These are phyloP conservation scores for Aspergillus neoniger DNA, from an alignment of 2,329 filamentous ascomycete species.

Conservation along the genomic window DNA sequence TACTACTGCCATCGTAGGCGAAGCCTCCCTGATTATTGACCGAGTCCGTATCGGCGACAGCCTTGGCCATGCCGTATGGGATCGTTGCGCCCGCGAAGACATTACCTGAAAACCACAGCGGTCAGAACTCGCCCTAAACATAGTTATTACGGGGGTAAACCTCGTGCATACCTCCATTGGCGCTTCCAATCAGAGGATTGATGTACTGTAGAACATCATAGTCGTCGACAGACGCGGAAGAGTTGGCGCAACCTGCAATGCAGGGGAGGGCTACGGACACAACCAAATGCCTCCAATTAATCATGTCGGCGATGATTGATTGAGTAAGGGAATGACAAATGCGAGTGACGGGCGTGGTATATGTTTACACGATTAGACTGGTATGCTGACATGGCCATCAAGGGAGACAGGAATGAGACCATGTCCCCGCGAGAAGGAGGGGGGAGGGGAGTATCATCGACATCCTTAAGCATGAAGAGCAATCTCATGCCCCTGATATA, in stretches of 20 bases:
- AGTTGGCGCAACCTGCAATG: conserved; percentile 14
- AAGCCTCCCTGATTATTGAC: conserved; percentile 58
- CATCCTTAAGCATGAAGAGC: neutral
- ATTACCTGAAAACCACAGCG: conserved; percentile 46
- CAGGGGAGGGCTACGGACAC: conserved; percentile 14
- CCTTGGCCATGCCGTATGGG: conserved; percentile 59
- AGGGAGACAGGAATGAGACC: conserved; percentile 1
- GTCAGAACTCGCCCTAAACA: neutral
- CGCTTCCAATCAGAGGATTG: conserved; percentile 57
- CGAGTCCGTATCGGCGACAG: conserved; percentile 56
- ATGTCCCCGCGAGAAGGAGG: neutral
- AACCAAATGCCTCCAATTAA: neutral
- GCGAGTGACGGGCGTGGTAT: neutral
- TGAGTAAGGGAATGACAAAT: neutral
- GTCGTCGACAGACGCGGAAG: conserved; percentile 21
- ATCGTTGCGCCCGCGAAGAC: conserved; percentile 59
- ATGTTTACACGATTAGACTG: neutral
- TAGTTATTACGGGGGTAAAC: too few species aligned
- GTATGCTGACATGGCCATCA: conserved; percentile 5
- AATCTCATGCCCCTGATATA: neutral
- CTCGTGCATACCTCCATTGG: conserved; percentile 45
- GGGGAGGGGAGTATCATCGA: neutral
- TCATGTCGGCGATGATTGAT: neutral
- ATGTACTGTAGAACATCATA: conserved; percentile 49
- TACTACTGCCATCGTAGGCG: conserved; percentile 52